A percentile compares a stretch with the other conserved stretches of the same genome.
Evolutionary conservation across 805 yeast genomes (phyloP).

Genomic region (Saccharomycopsis oosterbeekiorum): DNA sequence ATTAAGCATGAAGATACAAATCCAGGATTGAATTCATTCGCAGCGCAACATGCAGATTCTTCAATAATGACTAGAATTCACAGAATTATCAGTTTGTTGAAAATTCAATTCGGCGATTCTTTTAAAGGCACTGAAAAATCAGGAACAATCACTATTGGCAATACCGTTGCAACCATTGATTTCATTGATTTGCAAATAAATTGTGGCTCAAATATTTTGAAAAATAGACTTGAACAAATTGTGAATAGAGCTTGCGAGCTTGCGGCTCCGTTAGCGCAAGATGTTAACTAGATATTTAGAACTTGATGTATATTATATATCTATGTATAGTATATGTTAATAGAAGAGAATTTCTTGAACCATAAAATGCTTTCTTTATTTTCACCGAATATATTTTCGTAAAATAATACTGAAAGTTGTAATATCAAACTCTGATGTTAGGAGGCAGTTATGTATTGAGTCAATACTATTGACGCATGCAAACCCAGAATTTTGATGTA

Average conservation of each 20-base stretch:
- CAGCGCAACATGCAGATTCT: conserved; percentile 26
- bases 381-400: no score
- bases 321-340: not conserved
- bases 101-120: conserved; percentile 84
- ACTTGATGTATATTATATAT: not conserved
- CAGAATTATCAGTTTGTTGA: conserved; percentile 52
- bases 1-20: conserved; percentile 9
- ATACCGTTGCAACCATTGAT: conserved; percentile 58
- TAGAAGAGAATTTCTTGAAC: no score
- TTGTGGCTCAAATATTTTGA: conserved; percentile 66
- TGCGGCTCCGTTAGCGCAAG: conserved; percentile 66
- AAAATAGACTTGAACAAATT: conserved; percentile 75
- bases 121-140: conserved; percentile 33
- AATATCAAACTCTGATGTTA: not conserved
- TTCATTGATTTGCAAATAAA: conserved; percentile 56
- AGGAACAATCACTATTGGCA: conserved; percentile 63
- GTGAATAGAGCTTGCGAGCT: conserved; percentile 67
- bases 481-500: no score
- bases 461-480: no score
- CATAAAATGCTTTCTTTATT: no score
- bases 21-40: not conserved
- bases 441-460: not conserved
- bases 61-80: conserved; percentile 32
- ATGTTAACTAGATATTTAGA: not conserved
- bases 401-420: no score